These are phyloP conservation scores for Plasmodium relictum DNA, from an alignment of 169 alveolate genomes.

Conservation along the genomic window DNA sequence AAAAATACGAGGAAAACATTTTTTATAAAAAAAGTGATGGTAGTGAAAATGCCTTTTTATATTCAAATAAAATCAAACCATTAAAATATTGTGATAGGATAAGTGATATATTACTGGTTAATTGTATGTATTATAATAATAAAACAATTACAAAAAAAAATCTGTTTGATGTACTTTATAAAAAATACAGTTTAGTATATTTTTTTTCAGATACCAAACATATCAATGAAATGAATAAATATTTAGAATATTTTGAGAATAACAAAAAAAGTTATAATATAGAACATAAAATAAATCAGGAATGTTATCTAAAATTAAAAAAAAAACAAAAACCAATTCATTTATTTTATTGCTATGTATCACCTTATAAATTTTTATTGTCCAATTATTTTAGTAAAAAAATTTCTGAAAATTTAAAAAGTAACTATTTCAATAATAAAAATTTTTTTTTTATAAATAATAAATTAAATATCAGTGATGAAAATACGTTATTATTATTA, in stretches of 20 bases:
- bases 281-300: constrained; percentile 8
- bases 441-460: constrained; percentile 37
- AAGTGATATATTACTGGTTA: constrained; percentile 4
- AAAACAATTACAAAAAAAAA: background rate
- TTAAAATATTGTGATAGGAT: constrained; percentile 36
- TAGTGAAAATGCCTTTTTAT: constrained; percentile 27
- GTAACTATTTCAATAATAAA: constrained; percentile 2
- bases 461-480: constrained; percentile 30
- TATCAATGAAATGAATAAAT: constrained; percentile 32
- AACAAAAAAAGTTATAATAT: background rate
- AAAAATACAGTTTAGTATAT: constrained; percentile 35
- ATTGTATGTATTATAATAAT: background rate
- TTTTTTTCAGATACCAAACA: constrained; percentile 39
- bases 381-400: constrained; percentile 38
- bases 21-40: constrained; percentile 60
- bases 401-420: constrained; percentile 20
- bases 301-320: constrained; percentile 6
- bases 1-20: constrained; percentile 17
- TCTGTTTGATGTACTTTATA: constrained; percentile 44
- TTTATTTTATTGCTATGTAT: constrained; percentile 38
- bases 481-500: constrained; percentile 6
- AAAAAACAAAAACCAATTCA: constrained; percentile 29
- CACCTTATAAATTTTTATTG: constrained; percentile 31
- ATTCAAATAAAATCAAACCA: constrained; percentile 32
- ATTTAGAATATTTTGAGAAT: constrained; percentile 7